A percentile compares a stretch with the other conserved stretches of the same genome.
These are phyloP conservation scores for Melianthus villosus DNA, from an alignment of 441 rosid genomes.

Conservation along the genomic window DNA sequence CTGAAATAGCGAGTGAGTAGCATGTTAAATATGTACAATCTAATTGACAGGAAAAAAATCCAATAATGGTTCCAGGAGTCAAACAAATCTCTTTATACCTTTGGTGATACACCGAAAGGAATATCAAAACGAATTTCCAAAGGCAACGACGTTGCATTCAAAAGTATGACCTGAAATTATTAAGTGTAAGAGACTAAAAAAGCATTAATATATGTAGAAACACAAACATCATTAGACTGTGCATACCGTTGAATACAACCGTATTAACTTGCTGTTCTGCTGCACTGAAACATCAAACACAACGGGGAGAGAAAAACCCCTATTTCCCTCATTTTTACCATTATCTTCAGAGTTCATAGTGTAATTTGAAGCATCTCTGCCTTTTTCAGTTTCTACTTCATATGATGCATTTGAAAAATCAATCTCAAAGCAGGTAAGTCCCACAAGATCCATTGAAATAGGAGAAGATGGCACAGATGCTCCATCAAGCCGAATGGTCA, in stretches of 20 bases:
- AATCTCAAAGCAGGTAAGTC: constrained; percentile 70
- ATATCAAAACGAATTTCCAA: constrained; percentile 88
- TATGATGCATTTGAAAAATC: constrained; percentile 56
- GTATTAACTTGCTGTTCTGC: constrained; percentile 73
- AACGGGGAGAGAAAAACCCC: constrained; percentile 70
- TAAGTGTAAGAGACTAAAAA: constrained; percentile 11
- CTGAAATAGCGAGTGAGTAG: constrained; percentile 37
- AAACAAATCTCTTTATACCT: constrained; percentile 30
- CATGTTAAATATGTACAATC: constrained; percentile 2
- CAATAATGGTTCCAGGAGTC: background rate
- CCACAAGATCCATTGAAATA: constrained; percentile 84
- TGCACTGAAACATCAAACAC: constrained; percentile 82
- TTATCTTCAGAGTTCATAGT: constrained; percentile 21
- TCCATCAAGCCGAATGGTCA: constrained; percentile 72
- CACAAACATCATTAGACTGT: constrained; percentile 5
- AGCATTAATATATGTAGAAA: constrained; percentile 10
- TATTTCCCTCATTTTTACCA: constrained; percentile 17
- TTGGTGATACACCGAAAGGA: constrained; percentile 87
- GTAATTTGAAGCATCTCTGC: constrained; percentile 16
- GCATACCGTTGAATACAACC: constrained; percentile 79
- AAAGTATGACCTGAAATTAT: constrained; percentile 54
- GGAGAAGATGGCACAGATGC: constrained; percentile 61
- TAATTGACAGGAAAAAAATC: constrained; percentile 6
- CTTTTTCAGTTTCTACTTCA: constrained; percentile 11
- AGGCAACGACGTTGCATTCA: constrained; percentile 64